Conservation (phyloP, 2,329 filamentous ascomycete species). For the Onygena corvina region DNA sequence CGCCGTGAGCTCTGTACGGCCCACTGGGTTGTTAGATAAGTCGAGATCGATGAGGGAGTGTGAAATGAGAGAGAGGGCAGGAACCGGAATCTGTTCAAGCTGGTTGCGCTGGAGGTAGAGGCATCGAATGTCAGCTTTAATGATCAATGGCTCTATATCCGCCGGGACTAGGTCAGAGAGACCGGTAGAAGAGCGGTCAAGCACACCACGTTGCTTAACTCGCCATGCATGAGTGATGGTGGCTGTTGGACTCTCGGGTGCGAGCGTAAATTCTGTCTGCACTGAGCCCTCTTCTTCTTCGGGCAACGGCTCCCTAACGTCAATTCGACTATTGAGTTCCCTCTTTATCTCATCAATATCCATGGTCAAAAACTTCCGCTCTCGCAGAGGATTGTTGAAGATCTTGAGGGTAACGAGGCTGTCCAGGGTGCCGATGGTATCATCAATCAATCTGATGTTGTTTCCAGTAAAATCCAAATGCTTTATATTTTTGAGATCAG, state of each 20-base stretch:
- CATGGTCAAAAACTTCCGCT: constrained; percentile 75
- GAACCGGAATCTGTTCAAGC: constrained; percentile 55
- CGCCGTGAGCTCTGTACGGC: constrained; percentile 47
- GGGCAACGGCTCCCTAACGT: constrained; percentile 36
- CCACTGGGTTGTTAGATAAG: constrained; percentile 61
- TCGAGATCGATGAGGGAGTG: constrained; percentile 59
- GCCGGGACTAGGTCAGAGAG: constrained; percentile 43
- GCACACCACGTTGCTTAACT: constrained; percentile 35
- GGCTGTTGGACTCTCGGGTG: constrained; percentile 33
- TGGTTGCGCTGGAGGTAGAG: constrained; percentile 67
- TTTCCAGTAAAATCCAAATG: constrained; percentile 79
- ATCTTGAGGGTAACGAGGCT: constrained; percentile 62
- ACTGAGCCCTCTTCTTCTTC: constrained; percentile 29
- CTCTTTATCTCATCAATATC: constrained; percentile 70
- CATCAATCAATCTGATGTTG: constrained; percentile 62
- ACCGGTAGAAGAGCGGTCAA: constrained; percentile 59
- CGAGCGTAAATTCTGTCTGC: constrained; percentile 31
- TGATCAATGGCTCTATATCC: constrained; percentile 34
- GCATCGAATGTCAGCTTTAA: constrained; percentile 38
- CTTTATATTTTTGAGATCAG: constrained; percentile 53
- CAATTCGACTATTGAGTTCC: constrained; percentile 52
- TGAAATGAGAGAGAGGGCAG: constrained; percentile 57
- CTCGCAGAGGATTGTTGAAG: constrained; percentile 77
- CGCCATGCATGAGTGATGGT: constrained; percentile 23
- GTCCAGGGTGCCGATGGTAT: constrained; percentile 69